Percentiles rank a stretch among this genome's conserved stretches.
These are phyloP conservation scores for Emiliania huxleyi DNA, from an alignment of 78 protist genomes.

Conservation along the genomic window DNA sequence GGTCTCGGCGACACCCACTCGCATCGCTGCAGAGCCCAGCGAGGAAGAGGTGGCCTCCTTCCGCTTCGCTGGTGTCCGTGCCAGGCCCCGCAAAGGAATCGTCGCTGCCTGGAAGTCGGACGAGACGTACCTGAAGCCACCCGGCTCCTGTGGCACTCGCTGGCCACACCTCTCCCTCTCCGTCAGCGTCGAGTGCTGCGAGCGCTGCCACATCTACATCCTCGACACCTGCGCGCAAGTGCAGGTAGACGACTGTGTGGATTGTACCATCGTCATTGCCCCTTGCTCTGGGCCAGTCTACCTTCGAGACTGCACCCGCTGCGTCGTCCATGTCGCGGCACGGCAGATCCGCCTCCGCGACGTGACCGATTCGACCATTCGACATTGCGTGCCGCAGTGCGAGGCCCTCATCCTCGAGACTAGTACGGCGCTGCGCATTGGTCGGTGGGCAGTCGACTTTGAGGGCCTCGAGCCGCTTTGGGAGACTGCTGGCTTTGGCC, in stretches of 20 bases:
- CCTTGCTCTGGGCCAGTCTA: neutral
- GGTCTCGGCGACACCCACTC: too few species aligned
- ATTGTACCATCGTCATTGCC: neutral
- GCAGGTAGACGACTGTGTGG: neutral
- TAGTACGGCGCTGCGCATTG: neutral
- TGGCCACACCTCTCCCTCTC: neutral
- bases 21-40: too few species aligned
- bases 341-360: neutral
- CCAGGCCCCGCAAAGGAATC: neutral
- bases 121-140: neutral
- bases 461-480: too few species aligned
- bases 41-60: neutral
- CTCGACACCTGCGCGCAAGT: neutral
- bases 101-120: neutral
- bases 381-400: neutral
- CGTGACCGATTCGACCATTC: neutral
- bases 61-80: neutral
- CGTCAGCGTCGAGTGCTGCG: neutral
- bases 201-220: neutral
- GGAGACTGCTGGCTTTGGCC: too few species aligned
- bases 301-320: neutral
- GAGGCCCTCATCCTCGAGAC: neutral
- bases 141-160: neutral
- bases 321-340: neutral
- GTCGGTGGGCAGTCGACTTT: neutral